Conservation (phyloP, 176 grass and related monocot species). For the Paspalum vaginatum region DNA sequence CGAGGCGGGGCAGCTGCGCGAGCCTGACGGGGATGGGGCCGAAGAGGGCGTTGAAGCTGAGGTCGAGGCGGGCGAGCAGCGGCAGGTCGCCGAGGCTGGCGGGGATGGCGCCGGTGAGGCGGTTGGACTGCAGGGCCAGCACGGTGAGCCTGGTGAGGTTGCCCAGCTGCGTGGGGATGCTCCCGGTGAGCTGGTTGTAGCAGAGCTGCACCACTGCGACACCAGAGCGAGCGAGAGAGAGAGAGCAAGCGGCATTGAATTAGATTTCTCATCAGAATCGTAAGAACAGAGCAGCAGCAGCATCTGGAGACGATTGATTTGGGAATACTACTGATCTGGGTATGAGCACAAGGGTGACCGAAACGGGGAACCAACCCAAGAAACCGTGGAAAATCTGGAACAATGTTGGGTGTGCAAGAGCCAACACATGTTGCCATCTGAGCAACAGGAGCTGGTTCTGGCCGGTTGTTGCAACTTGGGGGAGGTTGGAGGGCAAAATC, state of each 20-base stretch:
- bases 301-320: neutral
- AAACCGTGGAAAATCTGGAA: slow-evolving; percentile 1
- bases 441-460: neutral
- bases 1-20: slow-evolving; percentile 58
- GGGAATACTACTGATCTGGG: neutral
- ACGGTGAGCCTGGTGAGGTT: slow-evolving; percentile 68
- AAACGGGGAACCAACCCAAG: neutral
- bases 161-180: slow-evolving; percentile 87
- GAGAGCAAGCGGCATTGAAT: slow-evolving; percentile 21
- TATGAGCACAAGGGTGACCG: neutral
- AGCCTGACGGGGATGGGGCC: slow-evolving; percentile 81
- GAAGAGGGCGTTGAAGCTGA: slow-evolving; percentile 85
- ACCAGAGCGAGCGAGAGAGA: neutral
- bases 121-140: slow-evolving; percentile 86
- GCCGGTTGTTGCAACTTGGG: neutral
- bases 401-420: neutral
- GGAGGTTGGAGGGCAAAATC: neutral
- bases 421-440: slow-evolving; percentile 27
- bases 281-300: neutral
- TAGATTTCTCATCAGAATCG: neutral
- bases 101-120: slow-evolving; percentile 80
- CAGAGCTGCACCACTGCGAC: slow-evolving; percentile 83
- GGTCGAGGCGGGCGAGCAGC: slow-evolving; percentile 64
- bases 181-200: slow-evolving; percentile 91
- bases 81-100: slow-evolving; percentile 84